These are phyloP conservation scores for Thinopyrum elongatum DNA, from an alignment of 176 grass and related monocot genomes.

Conservation along the genomic window DNA sequence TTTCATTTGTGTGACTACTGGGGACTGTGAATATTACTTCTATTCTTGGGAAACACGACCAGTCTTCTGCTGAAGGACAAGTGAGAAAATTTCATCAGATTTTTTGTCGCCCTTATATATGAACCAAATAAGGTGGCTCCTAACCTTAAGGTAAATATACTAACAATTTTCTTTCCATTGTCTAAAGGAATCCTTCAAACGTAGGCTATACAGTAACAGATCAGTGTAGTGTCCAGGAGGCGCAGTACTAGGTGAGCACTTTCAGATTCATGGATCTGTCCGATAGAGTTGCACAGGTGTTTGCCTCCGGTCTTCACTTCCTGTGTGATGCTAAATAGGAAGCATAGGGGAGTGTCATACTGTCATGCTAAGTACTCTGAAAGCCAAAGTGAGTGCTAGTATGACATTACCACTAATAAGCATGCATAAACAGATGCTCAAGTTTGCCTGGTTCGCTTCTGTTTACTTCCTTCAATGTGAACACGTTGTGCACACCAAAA, in stretches of 20 bases:
- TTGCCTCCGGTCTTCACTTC: neutral
- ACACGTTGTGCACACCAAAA: neutral
- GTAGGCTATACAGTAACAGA: neutral
- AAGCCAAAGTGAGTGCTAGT: neutral
- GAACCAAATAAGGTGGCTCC: neutral
- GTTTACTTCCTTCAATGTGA: neutral
- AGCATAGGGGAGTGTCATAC: neutral
- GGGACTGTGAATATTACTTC: neutral
- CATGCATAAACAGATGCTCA: neutral
- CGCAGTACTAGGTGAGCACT: neutral
- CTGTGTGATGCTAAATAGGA: neutral
- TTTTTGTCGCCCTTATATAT: neutral
- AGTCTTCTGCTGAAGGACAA: neutral
- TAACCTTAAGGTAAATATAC: neutral
- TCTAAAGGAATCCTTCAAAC: neutral
- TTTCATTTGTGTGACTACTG: neutral
- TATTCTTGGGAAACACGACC: neutral
- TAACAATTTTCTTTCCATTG: neutral
- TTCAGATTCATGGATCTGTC: constrained; percentile 3
- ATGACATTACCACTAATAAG: neutral
- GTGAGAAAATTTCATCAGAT: neutral
- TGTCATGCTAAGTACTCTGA: constrained; percentile 7
- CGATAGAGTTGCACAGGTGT: constrained; percentile 3
- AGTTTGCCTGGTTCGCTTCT: neutral
- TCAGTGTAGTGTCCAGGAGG: neutral